A percentile compares a stretch with the other conserved stretches of the same genome.
Evolutionary conservation across 345 rosid genomes (phyloP).

Genomic region (Excoecaria cochinchinensis): DNA sequence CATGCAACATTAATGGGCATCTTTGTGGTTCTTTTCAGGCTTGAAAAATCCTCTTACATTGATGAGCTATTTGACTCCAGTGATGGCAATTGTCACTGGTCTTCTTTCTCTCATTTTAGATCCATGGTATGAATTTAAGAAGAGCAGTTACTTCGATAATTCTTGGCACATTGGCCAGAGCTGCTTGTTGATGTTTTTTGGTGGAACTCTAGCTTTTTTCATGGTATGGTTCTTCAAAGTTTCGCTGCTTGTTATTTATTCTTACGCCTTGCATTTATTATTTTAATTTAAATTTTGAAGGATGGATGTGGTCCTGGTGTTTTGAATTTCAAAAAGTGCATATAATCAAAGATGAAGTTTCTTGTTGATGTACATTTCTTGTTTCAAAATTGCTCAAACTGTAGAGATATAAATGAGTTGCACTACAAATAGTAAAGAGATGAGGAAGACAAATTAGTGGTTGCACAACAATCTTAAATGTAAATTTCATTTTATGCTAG

Average conservation of each 20-base stretch:
- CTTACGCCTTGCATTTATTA: background rate
- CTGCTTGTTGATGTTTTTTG: slow-evolving; percentile 88
- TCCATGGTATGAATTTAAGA: slow-evolving; percentile 85
- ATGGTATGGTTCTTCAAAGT: slow-evolving; percentile 55
- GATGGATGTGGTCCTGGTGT: too few species aligned
- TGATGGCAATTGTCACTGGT: slow-evolving; percentile 83
- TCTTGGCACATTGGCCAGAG: slow-evolving; percentile 73
- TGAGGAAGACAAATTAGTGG: background rate
- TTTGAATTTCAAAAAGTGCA: too few species aligned
- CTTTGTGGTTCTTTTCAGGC: slow-evolving; percentile 49
- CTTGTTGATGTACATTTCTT: background rate
- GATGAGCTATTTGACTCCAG: slow-evolving; percentile 83
- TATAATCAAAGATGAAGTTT: background rate
- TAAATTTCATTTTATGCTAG: background rate
- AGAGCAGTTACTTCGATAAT: slow-evolving; percentile 73
- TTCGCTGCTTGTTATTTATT: background rate
- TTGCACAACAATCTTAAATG: background rate
- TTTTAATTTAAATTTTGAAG: too few species aligned
- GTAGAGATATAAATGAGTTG: background rate
- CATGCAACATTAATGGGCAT: background rate
- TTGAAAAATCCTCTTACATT: slow-evolving; percentile 84
- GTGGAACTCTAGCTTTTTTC: slow-evolving; percentile 92
- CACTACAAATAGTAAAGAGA: background rate
- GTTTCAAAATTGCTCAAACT: background rate
- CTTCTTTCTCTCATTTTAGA: slow-evolving; percentile 82